A percentile compares a stretch with the other conserved stretches of the same genome.
Evolutionary conservation across 306 rosid species (phyloP).

Genomic region (Chamaecrista fasciculata): DNA sequence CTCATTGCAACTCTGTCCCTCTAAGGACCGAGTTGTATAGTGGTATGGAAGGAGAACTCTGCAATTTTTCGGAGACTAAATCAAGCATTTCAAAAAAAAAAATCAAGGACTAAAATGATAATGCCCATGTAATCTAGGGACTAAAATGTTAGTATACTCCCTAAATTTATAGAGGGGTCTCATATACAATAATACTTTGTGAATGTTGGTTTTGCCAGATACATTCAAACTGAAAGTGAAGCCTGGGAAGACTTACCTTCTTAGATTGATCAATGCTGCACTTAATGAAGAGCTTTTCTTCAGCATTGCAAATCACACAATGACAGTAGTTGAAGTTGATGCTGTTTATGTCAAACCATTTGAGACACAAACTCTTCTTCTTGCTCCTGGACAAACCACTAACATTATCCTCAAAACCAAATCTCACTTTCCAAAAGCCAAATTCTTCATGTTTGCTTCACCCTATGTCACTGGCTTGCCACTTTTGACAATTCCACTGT

Average conservation of each 20-base stretch:
- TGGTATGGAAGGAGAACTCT: too few species aligned
- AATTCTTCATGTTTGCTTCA: not conserved
- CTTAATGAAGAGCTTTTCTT: not conserved
- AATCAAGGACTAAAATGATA: too few species aligned
- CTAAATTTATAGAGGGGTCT: too few species aligned
- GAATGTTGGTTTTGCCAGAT: not conserved
- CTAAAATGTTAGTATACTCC: too few species aligned
- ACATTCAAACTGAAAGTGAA: not conserved
- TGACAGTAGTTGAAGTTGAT: not conserved
- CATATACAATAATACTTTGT: not conserved
- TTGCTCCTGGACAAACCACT: not conserved
- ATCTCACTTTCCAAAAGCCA: not conserved
- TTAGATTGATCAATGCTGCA: too few species aligned
- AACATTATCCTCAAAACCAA: not conserved
- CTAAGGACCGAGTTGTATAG: too few species aligned
- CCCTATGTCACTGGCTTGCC: not conserved
- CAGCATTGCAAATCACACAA: not conserved
- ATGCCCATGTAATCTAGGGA: too few species aligned
- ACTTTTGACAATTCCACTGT: not conserved
- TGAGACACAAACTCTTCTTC: not conserved
- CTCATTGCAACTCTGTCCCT: too few species aligned
- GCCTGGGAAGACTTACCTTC: not conserved
- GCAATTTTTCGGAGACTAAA: too few species aligned
- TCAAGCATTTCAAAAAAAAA: too few species aligned
- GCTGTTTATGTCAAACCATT: not conserved